These are phyloP conservation scores for Kurtzmaniella quercitrusa DNA, from an alignment of 1,139 yeast genomes.

Conservation along the genomic window DNA sequence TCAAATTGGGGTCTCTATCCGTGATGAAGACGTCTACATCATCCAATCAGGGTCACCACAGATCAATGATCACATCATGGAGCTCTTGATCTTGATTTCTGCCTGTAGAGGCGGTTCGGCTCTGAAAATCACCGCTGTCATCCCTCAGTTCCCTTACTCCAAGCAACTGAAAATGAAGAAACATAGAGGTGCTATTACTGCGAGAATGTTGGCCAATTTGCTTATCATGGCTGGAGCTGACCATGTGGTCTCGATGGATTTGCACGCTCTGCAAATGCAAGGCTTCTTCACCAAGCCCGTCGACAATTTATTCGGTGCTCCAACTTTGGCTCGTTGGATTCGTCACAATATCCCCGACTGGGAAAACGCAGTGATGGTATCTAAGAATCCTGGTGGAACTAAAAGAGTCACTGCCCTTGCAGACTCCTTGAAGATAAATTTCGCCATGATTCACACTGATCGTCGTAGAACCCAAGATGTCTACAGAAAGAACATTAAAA, in stretches of 20 bases:
- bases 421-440: conserved; percentile 88
- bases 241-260: conserved; percentile 96
- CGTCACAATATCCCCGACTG: conserved; percentile 83
- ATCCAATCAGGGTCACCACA: conserved; percentile 89
- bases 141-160: conserved; percentile 96
- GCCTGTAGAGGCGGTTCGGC: conserved; percentile 99
- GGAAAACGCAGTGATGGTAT: conserved; percentile 77
- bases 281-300: conserved; percentile 97
- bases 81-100: conserved; percentile 81
- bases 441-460: conserved; percentile 99
- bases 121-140: conserved; percentile 91
- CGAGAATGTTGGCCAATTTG: conserved; percentile 96
- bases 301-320: conserved; percentile 93
- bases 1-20: conserved; percentile 87
- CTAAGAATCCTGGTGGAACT: conserved; percentile 98
- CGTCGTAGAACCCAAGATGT: conserved; percentile 84
- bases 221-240: conserved; percentile 98
- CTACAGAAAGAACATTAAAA: conserved; percentile 38
- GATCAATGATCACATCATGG: conserved; percentile 96
- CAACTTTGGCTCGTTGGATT: conserved; percentile 95
- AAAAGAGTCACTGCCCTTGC: conserved; percentile 97
- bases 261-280: conserved; percentile 99
- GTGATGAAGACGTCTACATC: conserved; percentile 95
- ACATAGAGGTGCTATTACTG: conserved; percentile 97
- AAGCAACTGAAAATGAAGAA: conserved; percentile 98